Conservation (phyloP, 2,329 filamentous ascomycete genomes). For the Aspergillus glaucus region DNA sequence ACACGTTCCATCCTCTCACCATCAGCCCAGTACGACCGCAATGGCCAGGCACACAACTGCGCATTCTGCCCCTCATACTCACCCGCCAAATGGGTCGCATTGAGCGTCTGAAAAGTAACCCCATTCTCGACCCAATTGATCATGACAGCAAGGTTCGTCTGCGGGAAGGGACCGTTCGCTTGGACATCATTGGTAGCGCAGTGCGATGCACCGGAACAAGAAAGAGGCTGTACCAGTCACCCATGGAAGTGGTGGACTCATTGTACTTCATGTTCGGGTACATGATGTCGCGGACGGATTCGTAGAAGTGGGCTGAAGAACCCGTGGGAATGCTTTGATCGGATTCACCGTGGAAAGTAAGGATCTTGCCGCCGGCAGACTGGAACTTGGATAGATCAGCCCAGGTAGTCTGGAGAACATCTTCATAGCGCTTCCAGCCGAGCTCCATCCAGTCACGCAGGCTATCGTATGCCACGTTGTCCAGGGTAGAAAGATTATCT, state of each 20-base stretch:
- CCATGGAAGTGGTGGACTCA: slow-evolving; percentile 35
- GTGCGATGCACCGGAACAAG: slow-evolving; percentile 47
- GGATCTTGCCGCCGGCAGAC: slow-evolving; percentile 47
- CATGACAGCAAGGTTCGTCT: not conserved
- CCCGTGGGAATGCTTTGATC: slow-evolving; percentile 49
- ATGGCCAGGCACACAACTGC: not conserved
- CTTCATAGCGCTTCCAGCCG: slow-evolving; percentile 44
- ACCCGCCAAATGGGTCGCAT: not conserved
- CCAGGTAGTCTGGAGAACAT: slow-evolving; percentile 49
- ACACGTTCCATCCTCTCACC: not conserved
- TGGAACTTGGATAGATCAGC: not conserved
- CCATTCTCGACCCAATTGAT: not conserved
- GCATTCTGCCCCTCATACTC: not conserved
- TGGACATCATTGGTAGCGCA: slow-evolving; percentile 40
- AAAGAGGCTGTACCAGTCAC: slow-evolving; percentile 50
- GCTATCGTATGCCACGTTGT: slow-evolving; percentile 52
- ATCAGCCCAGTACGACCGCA: not conserved
- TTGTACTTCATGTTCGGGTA: slow-evolving; percentile 36
- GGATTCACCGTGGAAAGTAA: slow-evolving; percentile 55
- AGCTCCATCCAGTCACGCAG: slow-evolving; percentile 51
- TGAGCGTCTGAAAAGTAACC: not conserved
- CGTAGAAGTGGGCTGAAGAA: slow-evolving; percentile 51
- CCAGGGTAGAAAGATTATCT: slow-evolving; percentile 20
- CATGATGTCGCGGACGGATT: slow-evolving; percentile 44
- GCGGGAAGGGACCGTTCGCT: slow-evolving; percentile 33